Evolutionary conservation across 164 flowering plant genomes (phyloP), one percentile per base, ranked within the genome.

Genomic region (Kingdonia uniflora): DNA sequence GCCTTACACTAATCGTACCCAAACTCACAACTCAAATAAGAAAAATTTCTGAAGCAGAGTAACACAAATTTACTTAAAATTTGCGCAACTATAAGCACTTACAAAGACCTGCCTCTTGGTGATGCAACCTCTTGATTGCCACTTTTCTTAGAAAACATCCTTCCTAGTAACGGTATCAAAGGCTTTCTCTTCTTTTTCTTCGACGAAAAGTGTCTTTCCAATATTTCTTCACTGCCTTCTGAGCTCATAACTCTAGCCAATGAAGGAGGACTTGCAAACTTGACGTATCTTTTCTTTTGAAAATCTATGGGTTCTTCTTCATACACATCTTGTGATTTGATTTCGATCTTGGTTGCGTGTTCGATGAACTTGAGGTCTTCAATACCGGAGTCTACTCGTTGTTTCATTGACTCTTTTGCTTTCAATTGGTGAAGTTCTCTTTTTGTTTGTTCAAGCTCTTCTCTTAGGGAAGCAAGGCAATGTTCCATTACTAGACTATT

Each of bases 381-480:
- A 0, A 59, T 62, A 35, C 74, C 81, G 0, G 59, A 33, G 29
- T 77, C 75, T 1, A 66, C 44, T 15, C 40, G 2, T n/a, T 45
- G 70, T 55, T 74, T 77, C 23, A 72, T 63, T 6, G 26, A 20
- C 39, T 71, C 77, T 22, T 54, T 48, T 23, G 64, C 33, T 55
- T 76, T 84, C 39, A 84, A 23, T 20, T 65, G 67, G 23, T 70
- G 69, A 35, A 92, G 88, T 62, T 88, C 87, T 47, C 56, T 60
- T 71, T 69, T 87, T 39, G 94, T 79, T 15, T 56, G 64, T 41
- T 83, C 85, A 1, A 92, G 94, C 54, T 87, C 98, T 61, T 78
- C 65, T 55, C 64, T 56, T 2, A 87, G 70, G n/a, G 82, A 72
- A 17, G 69, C 73, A 21, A 91, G 71, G 61, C 62, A 67, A 29